Evolutionary conservation across 768 basidiomycete genomes (phyloP).

Genomic region (Boletus patriciae): DNA sequence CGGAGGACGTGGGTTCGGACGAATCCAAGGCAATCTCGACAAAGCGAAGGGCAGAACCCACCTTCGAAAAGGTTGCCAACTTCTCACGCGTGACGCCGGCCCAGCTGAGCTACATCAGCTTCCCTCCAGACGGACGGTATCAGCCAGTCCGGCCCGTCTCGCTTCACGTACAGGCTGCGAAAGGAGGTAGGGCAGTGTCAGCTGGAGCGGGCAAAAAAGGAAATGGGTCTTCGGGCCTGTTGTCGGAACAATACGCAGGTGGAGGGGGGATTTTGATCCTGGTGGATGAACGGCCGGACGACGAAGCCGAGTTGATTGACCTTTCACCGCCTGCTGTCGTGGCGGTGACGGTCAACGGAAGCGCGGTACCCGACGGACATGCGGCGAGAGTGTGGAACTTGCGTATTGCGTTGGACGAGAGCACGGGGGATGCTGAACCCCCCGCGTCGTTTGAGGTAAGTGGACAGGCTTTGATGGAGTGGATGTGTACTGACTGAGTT

Average conservation of each 20-base stretch:
- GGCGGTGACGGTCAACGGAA: constrained; percentile 23
- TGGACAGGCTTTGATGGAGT: neutral
- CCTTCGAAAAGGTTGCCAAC: constrained; percentile 76
- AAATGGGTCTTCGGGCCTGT: constrained; percentile 33
- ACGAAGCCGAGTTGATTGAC: constrained; percentile 73
- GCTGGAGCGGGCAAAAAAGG: constrained; percentile 31
- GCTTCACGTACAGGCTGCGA: constrained; percentile 35
- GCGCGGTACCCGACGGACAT: constrained; percentile 32
- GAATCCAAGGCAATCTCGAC: constrained; percentile 51
- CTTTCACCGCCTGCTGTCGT: constrained; percentile 43
- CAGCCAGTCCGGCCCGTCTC: constrained; percentile 86
- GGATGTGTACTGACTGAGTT: constrained; percentile 22
- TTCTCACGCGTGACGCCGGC: constrained; percentile 91
- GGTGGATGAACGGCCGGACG: constrained; percentile 67
- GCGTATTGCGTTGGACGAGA: constrained; percentile 71
- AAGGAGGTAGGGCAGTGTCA: constrained; percentile 34
- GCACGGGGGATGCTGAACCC: constrained; percentile 67
- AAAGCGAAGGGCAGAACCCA: constrained; percentile 71
- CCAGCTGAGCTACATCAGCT: constrained; percentile 81
- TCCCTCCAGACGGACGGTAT: constrained; percentile 78
- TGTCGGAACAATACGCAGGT: constrained; percentile 64
- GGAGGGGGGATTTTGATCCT: constrained; percentile 90
- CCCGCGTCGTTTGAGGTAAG: constrained; percentile 85
- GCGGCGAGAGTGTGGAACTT: constrained; percentile 30
- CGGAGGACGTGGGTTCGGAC: constrained; percentile 56